Percentiles rank a stretch among this genome's conserved stretches.
phyloP scores from a whole-genome alignment of 257 asterid species.

The Mentha longifolia region DNA sequence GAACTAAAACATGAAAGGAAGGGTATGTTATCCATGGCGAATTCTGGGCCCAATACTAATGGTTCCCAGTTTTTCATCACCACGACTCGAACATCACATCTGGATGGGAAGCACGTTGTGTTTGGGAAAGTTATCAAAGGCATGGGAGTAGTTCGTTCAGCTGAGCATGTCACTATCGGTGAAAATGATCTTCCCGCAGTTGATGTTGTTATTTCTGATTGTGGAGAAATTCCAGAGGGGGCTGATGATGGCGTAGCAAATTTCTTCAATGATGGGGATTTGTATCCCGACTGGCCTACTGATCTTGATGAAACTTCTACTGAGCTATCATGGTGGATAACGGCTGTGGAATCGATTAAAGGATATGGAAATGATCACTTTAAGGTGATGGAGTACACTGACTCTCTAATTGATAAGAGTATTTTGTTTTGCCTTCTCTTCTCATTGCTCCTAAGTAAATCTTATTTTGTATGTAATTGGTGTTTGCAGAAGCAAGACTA shows the following conservation, averaged over 20 bases:
- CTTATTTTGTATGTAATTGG: slow-evolving; percentile 3
- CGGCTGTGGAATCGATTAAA: slow-evolving; percentile 73
- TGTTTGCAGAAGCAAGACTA: slow-evolving; percentile 88
- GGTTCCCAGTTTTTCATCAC: slow-evolving; percentile 95
- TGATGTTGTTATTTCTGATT: slow-evolving; percentile 64
- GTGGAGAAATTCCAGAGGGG: slow-evolving; percentile 88
- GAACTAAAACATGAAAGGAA: slow-evolving; percentile 87
- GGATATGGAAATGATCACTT: slow-evolving; percentile 85
- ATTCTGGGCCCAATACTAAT: slow-evolving; percentile 83
- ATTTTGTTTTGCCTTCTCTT: not conserved
- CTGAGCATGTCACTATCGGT: slow-evolving; percentile 71
- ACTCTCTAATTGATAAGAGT: not conserved
- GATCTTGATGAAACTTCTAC: slow-evolving; percentile 68
- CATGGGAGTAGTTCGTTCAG: slow-evolving; percentile 89
- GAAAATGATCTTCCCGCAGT: slow-evolving; percentile 69
- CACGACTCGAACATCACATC: slow-evolving; percentile 87
- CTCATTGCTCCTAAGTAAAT: not conserved
- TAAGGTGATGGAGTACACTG: slow-evolving; percentile 54
- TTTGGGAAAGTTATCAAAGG: slow-evolving; percentile 93
- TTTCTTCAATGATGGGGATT: slow-evolving; percentile 87
- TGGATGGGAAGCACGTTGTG: slow-evolving; percentile 91
- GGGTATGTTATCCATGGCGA: slow-evolving; percentile 95
- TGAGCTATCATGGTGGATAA: slow-evolving; percentile 92
- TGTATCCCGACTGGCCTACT: slow-evolving; percentile 91
- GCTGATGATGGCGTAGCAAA: slow-evolving; percentile 78